Conservation (phyloP, 108 stramenopile genomes). For the Stephanodiscus triporus region DNA sequence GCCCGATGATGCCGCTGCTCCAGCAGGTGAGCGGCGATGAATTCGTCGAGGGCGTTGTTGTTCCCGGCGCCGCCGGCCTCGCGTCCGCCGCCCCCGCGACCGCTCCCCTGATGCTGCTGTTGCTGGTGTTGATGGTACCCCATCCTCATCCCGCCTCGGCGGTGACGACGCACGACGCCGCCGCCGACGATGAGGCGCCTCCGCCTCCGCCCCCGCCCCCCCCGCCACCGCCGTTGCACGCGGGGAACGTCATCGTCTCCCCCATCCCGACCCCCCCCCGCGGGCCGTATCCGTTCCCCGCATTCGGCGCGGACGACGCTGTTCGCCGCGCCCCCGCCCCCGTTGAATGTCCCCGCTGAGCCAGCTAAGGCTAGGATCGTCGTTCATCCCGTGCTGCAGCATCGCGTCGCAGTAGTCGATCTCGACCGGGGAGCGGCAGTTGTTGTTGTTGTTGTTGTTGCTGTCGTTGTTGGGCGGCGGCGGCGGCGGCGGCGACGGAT, state of each 20-base stretch:
- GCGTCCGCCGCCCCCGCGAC: background rate
- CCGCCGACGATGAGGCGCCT: background rate
- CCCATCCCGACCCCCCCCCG: background rate
- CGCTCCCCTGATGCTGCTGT: background rate
- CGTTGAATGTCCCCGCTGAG: background rate
- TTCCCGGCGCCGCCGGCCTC: background rate
- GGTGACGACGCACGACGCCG: background rate
- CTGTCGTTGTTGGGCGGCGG: background rate
- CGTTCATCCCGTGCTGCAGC: background rate
- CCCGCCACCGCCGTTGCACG: background rate
- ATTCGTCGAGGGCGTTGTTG: background rate
- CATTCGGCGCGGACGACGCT: background rate
- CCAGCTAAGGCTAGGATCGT: background rate
- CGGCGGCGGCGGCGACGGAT: background rate
- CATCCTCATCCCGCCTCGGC: background rate
- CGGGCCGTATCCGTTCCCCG: background rate
- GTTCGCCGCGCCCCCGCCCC: background rate
- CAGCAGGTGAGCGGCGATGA: background rate
- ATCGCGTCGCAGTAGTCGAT: slow-evolving; percentile 14
- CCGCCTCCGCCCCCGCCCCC: background rate
- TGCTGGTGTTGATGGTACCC: slow-evolving; percentile 1
- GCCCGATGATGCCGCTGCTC: background rate
- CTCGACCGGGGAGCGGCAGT: background rate
- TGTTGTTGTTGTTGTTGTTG: no score
- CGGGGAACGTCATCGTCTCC: background rate